phyloP scores from a whole-genome alignment of 2,329 filamentous ascomycete genomes.

The Exophiala sideris region DNA sequence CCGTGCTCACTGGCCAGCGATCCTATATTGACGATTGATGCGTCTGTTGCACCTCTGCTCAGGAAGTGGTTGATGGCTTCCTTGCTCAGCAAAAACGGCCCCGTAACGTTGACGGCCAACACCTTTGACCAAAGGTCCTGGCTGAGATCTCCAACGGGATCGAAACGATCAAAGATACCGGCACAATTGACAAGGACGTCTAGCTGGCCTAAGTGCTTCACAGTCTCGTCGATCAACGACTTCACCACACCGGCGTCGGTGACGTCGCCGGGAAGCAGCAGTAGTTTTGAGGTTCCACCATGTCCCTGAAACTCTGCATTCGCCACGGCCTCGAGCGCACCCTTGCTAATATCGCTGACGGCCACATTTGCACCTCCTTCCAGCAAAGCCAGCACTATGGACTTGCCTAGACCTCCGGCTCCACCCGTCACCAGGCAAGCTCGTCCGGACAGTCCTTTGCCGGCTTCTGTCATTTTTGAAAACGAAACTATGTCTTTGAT shows the following conservation, averaged over 20 bases:
- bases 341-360: conserved; percentile 37
- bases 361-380: conserved; percentile 39
- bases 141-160: conserved; percentile 49
- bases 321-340: neutral
- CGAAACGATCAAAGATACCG: conserved; percentile 56
- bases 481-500: neutral
- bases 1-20: conserved; percentile 48
- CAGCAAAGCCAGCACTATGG: conserved; percentile 35
- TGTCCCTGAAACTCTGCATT: neutral
- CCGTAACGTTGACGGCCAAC: conserved; percentile 56
- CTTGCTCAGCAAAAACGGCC: conserved; percentile 52
- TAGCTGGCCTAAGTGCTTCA: conserved; percentile 41
- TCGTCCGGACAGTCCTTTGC: conserved; percentile 27
- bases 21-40: conserved; percentile 53
- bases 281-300: neutral
- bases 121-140: conserved; percentile 52
- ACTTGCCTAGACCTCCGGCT: conserved; percentile 38
- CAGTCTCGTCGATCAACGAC: neutral
- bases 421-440: conserved; percentile 37
- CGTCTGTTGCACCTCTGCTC: conserved; percentile 35
- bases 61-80: conserved; percentile 50
- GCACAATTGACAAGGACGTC: conserved; percentile 61
- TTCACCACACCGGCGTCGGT: neutral
- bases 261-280: neutral
- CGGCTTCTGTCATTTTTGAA: neutral